Evolutionary conservation across 2,329 filamentous ascomycete species (phyloP).

Genomic region (Alternaria sp.): DNA sequence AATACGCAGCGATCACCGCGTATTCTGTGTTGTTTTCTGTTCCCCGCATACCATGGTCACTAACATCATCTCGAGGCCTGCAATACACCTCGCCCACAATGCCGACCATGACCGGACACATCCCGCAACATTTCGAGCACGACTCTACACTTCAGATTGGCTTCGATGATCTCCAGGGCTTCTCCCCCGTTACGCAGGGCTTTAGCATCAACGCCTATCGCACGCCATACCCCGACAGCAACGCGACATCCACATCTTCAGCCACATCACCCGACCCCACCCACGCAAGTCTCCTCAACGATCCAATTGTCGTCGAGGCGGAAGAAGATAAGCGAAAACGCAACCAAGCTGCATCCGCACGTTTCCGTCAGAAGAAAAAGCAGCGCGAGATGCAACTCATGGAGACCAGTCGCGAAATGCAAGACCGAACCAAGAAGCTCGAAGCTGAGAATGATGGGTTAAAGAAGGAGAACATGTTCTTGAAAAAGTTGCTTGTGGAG

Average conservation of each 20-base stretch:
- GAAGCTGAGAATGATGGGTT: conserved; percentile 60
- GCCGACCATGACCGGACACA: conserved; percentile 38
- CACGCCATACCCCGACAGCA: conserved; percentile 46
- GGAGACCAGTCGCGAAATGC: conserved; percentile 69
- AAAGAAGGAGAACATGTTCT: conserved; percentile 55
- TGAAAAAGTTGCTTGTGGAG: conserved; percentile 47
- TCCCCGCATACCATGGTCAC: conserved; percentile 22
- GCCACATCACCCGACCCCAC: conserved; percentile 34
- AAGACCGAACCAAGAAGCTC: conserved; percentile 76
- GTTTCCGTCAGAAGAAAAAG: conserved; percentile 96
- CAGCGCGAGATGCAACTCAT: conserved; percentile 83
- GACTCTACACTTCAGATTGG: conserved; percentile 28
- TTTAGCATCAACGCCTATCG: conserved; percentile 38
- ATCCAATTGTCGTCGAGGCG: conserved; percentile 56
- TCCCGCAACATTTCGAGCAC: conserved; percentile 36
- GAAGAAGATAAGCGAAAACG: conserved; percentile 91
- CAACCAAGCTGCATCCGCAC: conserved; percentile 87
- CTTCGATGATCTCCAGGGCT: conserved; percentile 42
- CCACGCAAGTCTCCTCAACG: conserved; percentile 23
- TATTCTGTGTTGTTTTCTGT: conserved; percentile 3
- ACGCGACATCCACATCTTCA: conserved; percentile 39
- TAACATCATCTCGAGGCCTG: conserved; percentile 39
- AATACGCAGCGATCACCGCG: conserved; percentile 6
- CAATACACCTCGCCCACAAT: conserved; percentile 40
- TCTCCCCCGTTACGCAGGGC: conserved; percentile 37